Evolutionary conservation across 2,329 filamentous ascomycete species (phyloP), one percentile per base, ranked within the genome.

Genomic region (Calonectria honghensis): DNA sequence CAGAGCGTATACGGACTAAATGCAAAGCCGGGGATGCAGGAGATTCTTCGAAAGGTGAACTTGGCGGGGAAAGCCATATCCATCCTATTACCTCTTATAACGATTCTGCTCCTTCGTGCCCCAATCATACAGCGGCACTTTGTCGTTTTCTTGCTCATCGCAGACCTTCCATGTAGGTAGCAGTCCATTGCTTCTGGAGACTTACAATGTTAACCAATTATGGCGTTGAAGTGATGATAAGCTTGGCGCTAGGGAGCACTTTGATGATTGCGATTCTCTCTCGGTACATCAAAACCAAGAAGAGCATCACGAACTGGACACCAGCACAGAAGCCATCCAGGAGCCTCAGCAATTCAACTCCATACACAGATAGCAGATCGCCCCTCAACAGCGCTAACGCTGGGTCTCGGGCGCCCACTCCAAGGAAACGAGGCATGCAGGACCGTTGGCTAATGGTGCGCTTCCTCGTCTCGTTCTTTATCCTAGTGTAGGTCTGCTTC

Each of bases 371-470:
- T 14, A 63, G 57, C 24, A 63, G 57, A 27, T 63, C 57, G 3
- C 16, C 24, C 57, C 35, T 63, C 13, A 29, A 63, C 39, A 63
- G 57, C 9, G 27, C n/a, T 16, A 29, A 24, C 3, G n/a, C 57
- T 1, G 57, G 57, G 35, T 41, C 57, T 11, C 35, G 57, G 1
- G 57, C 35, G 5, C 27, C 32, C 16, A 16, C 57, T 29, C 24
- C 57, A 11, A 63, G 13, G 24, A 63, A 63, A 31, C 57, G 31
- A 41, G n/a, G 35, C 37, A 31, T 63, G 14, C 57, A 63, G 29
- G 57, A 63, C 57, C 57, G 57, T n/a, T 63, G 57, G 57, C 35
- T 63, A 6, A 63, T 63, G 57, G 35, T 63, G 9, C 57, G 57
- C 24, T 63, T 63, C 24, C 24, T 63, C 14, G 35, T 63, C 1